Conservation (phyloP, 2,329 filamentous ascomycete genomes). For the Colletotrichum caudatum region DNA sequence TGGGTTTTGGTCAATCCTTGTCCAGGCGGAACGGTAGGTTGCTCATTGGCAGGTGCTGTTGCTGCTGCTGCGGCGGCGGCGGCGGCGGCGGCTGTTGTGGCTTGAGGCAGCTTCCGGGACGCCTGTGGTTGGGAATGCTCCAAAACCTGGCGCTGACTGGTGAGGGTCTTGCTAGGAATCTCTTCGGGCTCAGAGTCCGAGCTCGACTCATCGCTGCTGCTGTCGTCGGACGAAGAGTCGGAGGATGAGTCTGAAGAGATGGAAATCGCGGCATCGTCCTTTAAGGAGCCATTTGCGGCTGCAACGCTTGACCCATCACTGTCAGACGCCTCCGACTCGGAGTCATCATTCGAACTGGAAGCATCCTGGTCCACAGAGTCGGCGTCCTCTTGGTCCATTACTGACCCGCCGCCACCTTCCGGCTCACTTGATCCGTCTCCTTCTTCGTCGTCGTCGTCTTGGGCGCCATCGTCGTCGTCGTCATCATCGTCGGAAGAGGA, state of each 20-base stretch:
- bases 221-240: slow-evolving; percentile 20
- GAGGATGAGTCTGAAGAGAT: slow-evolving; percentile 26
- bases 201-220: slow-evolving; percentile 42
- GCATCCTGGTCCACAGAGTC: slow-evolving; percentile 4
- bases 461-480: neutral
- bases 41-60: slow-evolving; percentile 31
- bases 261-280: neutral
- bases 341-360: slow-evolving; percentile 26
- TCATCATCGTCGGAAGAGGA: slow-evolving; percentile 10
- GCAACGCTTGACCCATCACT: slow-evolving; percentile 30
- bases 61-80: too few relatives aligned
- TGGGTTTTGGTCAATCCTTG: slow-evolving; percentile 59
- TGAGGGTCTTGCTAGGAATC: slow-evolving; percentile 49
- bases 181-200: slow-evolving; percentile 53
- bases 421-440: slow-evolving; percentile 8
- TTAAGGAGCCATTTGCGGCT: neutral
- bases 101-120: slow-evolving; percentile 17
- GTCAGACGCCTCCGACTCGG: slow-evolving; percentile 35
- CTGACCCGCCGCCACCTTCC: neutral
- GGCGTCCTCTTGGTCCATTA: neutral
- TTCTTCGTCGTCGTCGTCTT: neutral
- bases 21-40: slow-evolving; percentile 47
- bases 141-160: slow-evolving; percentile 20
- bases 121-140: neutral
- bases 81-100: slow-evolving; percentile 24